Evolutionary conservation across 345 rosid species (phyloP).

Genomic region (Theobroma cacao): DNA sequence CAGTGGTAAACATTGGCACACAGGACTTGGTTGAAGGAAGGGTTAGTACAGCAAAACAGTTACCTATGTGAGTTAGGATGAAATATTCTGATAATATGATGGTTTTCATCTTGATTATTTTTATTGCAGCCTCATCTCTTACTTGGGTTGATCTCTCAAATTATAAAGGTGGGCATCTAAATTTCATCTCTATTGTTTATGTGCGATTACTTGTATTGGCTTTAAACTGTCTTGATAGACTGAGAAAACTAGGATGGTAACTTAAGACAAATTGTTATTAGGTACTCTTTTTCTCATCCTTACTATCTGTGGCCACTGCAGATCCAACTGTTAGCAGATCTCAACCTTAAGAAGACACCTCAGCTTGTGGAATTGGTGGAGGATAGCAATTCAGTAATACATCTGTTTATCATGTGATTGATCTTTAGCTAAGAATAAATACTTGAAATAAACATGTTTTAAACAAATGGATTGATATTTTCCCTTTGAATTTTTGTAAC

Average conservation of each 20-base stretch:
- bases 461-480: neutral
- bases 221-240: neutral
- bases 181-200: neutral
- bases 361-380: constrained; percentile 92
- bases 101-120: constrained; percentile 14
- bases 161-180: constrained; percentile 68
- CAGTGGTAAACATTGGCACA: constrained; percentile 78
- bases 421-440: neutral
- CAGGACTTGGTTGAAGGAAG: constrained; percentile 91
- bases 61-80: constrained; percentile 9
- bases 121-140: constrained; percentile 78
- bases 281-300: neutral
- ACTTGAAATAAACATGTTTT: neutral
- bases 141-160: constrained; percentile 89
- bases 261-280: neutral
- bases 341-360: constrained; percentile 91
- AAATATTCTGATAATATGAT: neutral
- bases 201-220: neutral
- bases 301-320: constrained; percentile 28
- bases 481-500: constrained; percentile 10
- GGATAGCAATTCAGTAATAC: constrained; percentile 55
- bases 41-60: constrained; percentile 38
- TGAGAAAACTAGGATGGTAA: neutral
- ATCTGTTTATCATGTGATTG: constrained; percentile 9
- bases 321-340: constrained; percentile 90